Percentiles rank a stretch among this genome's conserved stretches.
These are phyloP conservation scores for Auricularia sp. DNA, from an alignment of 768 basidiomycete species.

Conservation along the genomic window DNA sequence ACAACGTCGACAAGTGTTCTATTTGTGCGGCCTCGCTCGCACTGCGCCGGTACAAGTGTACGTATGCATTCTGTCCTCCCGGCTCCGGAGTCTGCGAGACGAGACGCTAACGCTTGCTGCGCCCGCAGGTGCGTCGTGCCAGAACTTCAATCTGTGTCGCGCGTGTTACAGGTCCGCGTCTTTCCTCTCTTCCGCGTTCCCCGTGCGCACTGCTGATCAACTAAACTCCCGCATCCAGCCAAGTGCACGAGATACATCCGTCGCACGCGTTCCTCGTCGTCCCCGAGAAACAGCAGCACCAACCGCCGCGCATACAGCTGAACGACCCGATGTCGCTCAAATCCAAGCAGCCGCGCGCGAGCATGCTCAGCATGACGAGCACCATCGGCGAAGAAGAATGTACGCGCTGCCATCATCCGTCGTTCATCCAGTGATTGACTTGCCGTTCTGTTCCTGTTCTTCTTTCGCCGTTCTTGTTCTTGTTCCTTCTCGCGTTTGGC, in stretches of 20 bases:
- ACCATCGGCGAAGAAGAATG: conserved; percentile 10
- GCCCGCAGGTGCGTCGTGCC: conserved; percentile 45
- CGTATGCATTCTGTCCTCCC: neutral
- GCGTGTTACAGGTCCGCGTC: conserved; percentile 64
- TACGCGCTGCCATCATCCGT: neutral
- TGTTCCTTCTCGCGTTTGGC: neutral
- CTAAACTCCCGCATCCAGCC: conserved; percentile 31
- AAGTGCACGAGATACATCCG: conserved; percentile 88
- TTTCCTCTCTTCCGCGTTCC: neutral
- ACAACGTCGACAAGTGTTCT: conserved; percentile 58
- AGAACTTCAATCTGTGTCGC: conserved; percentile 70
- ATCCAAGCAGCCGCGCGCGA: neutral
- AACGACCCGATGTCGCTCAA: conserved; percentile 30
- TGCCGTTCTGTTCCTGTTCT: neutral
- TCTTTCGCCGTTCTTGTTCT: neutral
- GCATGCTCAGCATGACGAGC: conserved; percentile 3
- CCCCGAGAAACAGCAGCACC: conserved; percentile 40
- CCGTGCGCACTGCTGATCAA: too few relatives aligned
- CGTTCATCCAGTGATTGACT: neutral
- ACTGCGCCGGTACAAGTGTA: conserved; percentile 70
- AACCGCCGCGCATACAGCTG: conserved; percentile 23
- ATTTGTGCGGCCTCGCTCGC: conserved; percentile 61
- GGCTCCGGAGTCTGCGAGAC: neutral
- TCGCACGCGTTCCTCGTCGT: conserved; percentile 76
- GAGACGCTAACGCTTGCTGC: neutral